Evolutionary conservation across 306 rosid genomes (phyloP).

Genomic region (Dryas drummondii): DNA sequence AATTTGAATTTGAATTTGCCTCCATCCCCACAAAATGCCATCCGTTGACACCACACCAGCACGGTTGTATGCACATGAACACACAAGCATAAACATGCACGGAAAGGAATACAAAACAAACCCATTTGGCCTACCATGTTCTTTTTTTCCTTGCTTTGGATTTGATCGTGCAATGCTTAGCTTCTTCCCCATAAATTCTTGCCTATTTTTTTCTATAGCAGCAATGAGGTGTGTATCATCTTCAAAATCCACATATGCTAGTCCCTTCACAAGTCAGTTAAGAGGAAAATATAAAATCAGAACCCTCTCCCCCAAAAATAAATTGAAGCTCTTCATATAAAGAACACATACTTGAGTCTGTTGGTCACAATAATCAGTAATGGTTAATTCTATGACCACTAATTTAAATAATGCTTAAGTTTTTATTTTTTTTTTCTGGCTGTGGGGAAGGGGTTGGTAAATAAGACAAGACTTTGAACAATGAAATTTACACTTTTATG

Average conservation of each 20-base stretch:
- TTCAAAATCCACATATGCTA: conserved; percentile 85
- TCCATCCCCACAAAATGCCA: neutral
- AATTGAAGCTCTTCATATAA: neutral
- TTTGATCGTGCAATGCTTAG: conserved; percentile 75
- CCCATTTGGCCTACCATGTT: conserved; percentile 42
- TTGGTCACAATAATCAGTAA: no score
- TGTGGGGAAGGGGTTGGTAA: no score
- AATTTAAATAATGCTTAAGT: no score
- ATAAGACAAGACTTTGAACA: no score
- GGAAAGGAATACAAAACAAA: neutral
- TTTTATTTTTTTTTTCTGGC: no score
- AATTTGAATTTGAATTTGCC: neutral
- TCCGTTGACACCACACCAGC: neutral
- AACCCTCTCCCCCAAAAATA: neutral
- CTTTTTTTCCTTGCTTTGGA: conserved; percentile 65
- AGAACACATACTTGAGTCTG: no score
- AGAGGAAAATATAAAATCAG: neutral
- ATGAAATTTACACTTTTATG: neutral
- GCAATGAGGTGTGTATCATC: conserved; percentile 73
- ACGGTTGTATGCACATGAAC: neutral
- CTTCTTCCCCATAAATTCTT: conserved; percentile 66
- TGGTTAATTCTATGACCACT: no score
- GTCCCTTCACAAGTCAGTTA: conserved; percentile 54
- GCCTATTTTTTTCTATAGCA: conserved; percentile 75
- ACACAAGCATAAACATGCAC: neutral